Base-by-base conservation (phyloP, 352 stramenopile genomes). In the Phytophthora meadii region DNA sequence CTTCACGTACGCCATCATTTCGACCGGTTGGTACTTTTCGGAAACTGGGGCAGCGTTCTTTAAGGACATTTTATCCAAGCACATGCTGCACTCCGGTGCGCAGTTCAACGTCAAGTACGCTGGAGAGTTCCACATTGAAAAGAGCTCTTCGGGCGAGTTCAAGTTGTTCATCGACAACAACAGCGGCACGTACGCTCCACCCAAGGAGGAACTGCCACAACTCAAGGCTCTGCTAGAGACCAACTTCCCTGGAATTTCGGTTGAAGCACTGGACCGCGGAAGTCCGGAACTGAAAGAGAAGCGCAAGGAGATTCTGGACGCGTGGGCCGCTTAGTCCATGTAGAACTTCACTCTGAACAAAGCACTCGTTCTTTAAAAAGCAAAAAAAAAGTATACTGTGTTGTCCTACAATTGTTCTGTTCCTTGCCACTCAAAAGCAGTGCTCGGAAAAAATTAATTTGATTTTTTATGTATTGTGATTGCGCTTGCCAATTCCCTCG, bases 111-210 rank as follows among this genome's bases (percentile, higher is more conserved):
- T 78, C 54, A 77, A 70, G 42, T 77, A 74, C 27, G 65, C 70
- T 0, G 70, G 65, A 4, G 70, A 78, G 37, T 78, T 78, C 51
- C 65, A 62, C 52, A 61, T 78, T 30, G 55, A 78, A 27, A 57
- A 72, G 52, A 40, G 22, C 0, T 19, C 17, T n/a, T 37, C 57
- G 1, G 65, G 61, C 10, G 45, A 67, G 14, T 46, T 40, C 52
- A 74, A 72, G 37, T 34, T 78, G 9, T 27, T 78, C 7, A 74
- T 78, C 40, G 70, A 78, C 65, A 78, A 78, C 52, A 78, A 78
- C 49, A 78, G 70, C 55, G 65, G 70, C 25, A 78, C 70, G 2
- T 78, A 78, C 27, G 65, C 60, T 5, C 65, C 70, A 12, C 65
- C 65, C 0, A 74, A 74, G 54, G 61, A 59, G 24, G 56, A 68